Evolutionary conservation across 106 monocot genomes (phyloP).

Genomic region (Dendrobium chrysotoxum): DNA sequence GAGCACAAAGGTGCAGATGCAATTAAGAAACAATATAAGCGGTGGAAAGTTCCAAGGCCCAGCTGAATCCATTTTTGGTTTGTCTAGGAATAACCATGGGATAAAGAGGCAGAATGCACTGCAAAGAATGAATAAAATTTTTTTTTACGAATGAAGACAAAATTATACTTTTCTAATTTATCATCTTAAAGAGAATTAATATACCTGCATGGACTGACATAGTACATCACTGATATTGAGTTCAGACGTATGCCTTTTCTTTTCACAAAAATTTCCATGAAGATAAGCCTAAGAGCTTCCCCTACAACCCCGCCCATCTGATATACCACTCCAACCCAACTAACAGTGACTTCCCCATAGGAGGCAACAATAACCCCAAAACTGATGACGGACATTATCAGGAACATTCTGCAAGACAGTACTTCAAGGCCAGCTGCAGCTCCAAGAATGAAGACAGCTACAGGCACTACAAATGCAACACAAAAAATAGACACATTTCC

Average conservation of each 20-base stretch:
- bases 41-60: conserved; percentile 76
- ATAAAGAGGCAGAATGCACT: conserved; percentile 88
- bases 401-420: conserved; percentile 72
- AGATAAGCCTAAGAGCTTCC: conserved; percentile 87
- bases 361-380: conserved; percentile 91
- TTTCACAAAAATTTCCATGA: conserved; percentile 93
- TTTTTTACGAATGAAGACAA: background rate
- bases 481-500: background rate
- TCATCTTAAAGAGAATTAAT: background rate
- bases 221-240: conserved; percentile 92
- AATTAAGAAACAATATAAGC: conserved; percentile 61
- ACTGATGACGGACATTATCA: conserved; percentile 87
- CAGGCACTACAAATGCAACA: conserved; percentile 70
- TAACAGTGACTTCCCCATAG: conserved; percentile 80
- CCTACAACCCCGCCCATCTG: conserved; percentile 98
- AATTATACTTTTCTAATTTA: background rate
- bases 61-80: conserved; percentile 81
- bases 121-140: conserved; percentile 18
- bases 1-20: conserved; percentile 89
- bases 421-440: conserved; percentile 72
- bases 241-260: conserved; percentile 80
- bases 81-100: conserved; percentile 94
- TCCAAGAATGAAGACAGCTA: conserved; percentile 91
- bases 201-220: conserved; percentile 99
- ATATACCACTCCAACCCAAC: conserved; percentile 94